Conservation (phyloP, 108 stramenopile species). For the Discostella pseudostelligera region DNA sequence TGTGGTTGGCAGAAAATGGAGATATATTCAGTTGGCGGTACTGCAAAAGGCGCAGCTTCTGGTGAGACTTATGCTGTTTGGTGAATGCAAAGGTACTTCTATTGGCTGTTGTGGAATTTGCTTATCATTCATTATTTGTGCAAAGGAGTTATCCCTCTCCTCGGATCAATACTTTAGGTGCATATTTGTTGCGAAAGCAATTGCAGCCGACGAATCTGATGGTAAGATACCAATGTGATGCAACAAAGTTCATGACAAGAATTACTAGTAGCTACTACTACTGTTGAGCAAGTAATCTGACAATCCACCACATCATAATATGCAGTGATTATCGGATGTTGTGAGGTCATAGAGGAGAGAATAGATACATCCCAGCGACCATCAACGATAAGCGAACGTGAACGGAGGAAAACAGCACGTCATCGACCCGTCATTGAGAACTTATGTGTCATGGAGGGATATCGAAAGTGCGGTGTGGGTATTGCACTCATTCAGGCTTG, state of each 20-base stretch:
- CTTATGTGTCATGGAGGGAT: slow-evolving; percentile 27
- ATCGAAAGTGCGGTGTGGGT: slow-evolving; percentile 30
- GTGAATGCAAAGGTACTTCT: no score
- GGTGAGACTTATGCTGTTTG: slow-evolving; percentile 14
- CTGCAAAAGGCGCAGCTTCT: slow-evolving; percentile 37
- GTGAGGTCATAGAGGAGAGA: slow-evolving; percentile 42
- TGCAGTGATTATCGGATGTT: slow-evolving; percentile 32
- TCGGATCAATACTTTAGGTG: slow-evolving; percentile 17
- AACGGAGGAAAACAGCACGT: slow-evolving; percentile 29
- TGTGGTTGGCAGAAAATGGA: slow-evolving; percentile 25
- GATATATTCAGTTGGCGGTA: slow-evolving; percentile 29
- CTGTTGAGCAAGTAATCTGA: not conserved
- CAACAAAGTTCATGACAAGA: not conserved
- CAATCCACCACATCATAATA: not conserved
- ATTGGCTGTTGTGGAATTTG: not conserved
- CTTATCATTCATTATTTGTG: not conserved
- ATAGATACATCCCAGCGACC: slow-evolving; percentile 8
- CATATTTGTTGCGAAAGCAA: slow-evolving; percentile 35
- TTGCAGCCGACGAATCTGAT: not conserved
- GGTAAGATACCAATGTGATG: not conserved
- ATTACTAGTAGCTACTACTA: not conserved
- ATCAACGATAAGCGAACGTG: slow-evolving; percentile 10
- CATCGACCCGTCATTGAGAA: slow-evolving; percentile 43
- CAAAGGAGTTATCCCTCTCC: slow-evolving; percentile 33
- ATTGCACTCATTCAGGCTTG: slow-evolving; percentile 33